These are phyloP conservation scores for Jackrogersella multiformis DNA, from an alignment of 495 filamentous ascomycete species.

Conservation along the genomic window DNA sequence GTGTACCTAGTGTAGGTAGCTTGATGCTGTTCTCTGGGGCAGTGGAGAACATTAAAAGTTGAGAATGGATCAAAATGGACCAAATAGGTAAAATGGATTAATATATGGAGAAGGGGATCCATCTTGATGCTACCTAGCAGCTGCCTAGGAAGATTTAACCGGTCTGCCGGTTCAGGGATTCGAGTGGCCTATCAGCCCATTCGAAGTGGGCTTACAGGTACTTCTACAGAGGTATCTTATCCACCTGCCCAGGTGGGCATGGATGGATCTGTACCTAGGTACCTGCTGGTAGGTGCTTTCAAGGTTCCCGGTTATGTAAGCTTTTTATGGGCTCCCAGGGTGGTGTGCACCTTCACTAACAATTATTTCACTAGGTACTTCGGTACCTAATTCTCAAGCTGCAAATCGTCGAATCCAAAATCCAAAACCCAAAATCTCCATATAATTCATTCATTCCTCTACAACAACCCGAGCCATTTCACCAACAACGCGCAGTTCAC, in stretches of 20 bases:
- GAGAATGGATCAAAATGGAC: not conserved
- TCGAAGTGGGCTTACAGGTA: no score
- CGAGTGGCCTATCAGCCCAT: no score
- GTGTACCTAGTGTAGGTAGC: not conserved
- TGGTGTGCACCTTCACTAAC: conserved; percentile 13
- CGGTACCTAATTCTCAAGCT: not conserved
- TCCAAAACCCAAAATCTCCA: no score
- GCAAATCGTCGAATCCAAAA: conserved; percentile 1
- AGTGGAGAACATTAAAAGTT: not conserved
- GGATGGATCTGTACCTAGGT: not conserved
- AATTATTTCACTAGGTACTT: no score
- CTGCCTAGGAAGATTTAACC: no score
- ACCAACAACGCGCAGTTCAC: not conserved
- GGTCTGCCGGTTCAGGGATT: no score
- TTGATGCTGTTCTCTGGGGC: not conserved
- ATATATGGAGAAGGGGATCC: no score
- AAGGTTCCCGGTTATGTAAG: not conserved
- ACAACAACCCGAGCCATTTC: conserved; percentile 1
- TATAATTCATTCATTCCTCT: not conserved
- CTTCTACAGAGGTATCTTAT: no score
- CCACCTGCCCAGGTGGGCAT: no score
- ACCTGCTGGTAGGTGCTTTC: not conserved
- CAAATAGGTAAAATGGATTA: no score
- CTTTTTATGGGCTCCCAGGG: not conserved
- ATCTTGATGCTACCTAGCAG: no score